Evolutionary conservation across 176 grass and related monocot species (phyloP), one percentile per base, ranked within the genome.

Genomic region (Chloris gayana): DNA sequence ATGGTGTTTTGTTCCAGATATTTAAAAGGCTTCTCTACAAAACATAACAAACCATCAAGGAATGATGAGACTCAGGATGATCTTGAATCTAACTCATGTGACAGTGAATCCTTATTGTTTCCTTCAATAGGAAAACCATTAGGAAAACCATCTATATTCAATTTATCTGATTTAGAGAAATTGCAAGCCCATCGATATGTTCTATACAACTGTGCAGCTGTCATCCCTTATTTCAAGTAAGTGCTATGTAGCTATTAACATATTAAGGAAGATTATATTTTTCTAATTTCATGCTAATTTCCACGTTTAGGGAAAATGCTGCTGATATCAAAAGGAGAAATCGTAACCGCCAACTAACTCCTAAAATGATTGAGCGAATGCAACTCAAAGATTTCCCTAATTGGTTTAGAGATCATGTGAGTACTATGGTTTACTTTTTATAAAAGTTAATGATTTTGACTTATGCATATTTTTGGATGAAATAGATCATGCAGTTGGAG

Each of bases 391-490:
- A 78, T 1, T 78, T 64, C 49, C 41, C 41, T 1, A 59, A 63
- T 45, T 76, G 57, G 57, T 76, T 62, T 29, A 62, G 57, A 76
- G 57, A 76, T 60, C 54, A 75, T 60, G 73, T 75, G 4, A 29
- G 58, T 61, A 61, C 11, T 5, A 27, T 61, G 58, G 3, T 61
- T 61, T 61, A 14, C 0, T 61, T 61, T 29, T 27, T 61, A 11
- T 26, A 25, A 59, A 59, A 26, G 2, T 37, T 4, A 70, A 70
- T 21, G 14, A 33, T 18, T 35, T 65, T 35, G 8, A 8, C 19
- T 75, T 59, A 38, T 39, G 3, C 59, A 26, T 58, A 25, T 75
- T 64, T 12, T 32, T 21, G 44, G 56, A 18, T 35, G 34, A 11
- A 1, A 29, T 10, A 61, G 25, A 61, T 61, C 58, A 27, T 61